phyloP scores from a whole-genome alignment of 1,139 yeast genomes.

The Geotrichum candidum region DNA sequence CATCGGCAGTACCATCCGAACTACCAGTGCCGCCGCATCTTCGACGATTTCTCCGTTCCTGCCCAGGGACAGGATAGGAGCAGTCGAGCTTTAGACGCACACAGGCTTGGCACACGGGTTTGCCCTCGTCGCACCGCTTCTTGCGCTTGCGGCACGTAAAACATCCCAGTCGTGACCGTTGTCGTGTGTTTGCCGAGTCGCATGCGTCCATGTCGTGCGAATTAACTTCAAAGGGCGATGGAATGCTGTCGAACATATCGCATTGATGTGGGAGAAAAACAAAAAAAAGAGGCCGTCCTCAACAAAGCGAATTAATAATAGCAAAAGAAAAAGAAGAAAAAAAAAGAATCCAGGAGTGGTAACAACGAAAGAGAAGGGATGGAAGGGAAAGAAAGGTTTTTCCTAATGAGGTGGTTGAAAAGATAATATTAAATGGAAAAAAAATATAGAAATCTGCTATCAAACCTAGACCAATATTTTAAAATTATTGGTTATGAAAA shows the following conservation, averaged over 20 bases:
- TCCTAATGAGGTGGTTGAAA: background rate
- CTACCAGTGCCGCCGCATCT: slow-evolving; percentile 6
- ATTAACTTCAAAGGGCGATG: background rate
- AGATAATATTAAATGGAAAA: background rate
- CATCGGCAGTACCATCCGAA: slow-evolving; percentile 5
- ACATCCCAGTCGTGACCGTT: slow-evolving; percentile 50
- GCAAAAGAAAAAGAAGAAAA: background rate
- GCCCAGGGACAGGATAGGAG: slow-evolving; percentile 48
- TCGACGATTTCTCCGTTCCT: slow-evolving; percentile 38
- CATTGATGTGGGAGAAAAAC: background rate
- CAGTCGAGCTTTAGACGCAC: slow-evolving; percentile 49
- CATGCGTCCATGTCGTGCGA: background rate
- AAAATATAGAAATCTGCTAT: background rate
- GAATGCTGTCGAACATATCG: background rate
- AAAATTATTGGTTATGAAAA: background rate
- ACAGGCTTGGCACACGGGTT: slow-evolving; percentile 60
- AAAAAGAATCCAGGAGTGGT: background rate
- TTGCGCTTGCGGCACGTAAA: slow-evolving; percentile 65
- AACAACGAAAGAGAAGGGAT: background rate
- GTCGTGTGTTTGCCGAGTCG: background rate
- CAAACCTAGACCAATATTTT: background rate
- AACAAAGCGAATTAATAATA: background rate
- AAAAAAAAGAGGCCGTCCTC: background rate
- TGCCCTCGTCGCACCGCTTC: slow-evolving; percentile 63
- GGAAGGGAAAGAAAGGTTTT: background rate